These are phyloP conservation scores for Lactuca saligna DNA, from an alignment of 129 eudicot species.

Conservation along the genomic window DNA sequence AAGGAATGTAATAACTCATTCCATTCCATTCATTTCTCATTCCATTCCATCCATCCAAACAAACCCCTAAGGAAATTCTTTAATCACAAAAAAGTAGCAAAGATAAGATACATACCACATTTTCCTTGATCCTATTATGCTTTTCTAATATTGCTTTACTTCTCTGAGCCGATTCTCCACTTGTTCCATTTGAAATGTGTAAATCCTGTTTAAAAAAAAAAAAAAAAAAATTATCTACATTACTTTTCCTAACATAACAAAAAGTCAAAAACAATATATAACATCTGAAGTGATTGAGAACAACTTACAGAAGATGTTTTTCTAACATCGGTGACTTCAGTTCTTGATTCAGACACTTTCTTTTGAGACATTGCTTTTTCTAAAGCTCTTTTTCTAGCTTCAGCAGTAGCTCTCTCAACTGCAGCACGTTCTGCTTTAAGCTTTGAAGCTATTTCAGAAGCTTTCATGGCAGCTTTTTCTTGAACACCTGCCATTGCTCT, in stretches of 20 bases:
- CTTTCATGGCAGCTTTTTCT: slow-evolving; percentile 44
- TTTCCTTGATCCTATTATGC: slow-evolving; percentile 86
- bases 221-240: slow-evolving; percentile 16
- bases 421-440: slow-evolving; percentile 89
- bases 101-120: slow-evolving; percentile 56
- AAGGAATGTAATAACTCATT: neutral
- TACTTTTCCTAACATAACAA: neutral
- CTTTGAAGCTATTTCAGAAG: slow-evolving; percentile 61
- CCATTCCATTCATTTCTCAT: too few species aligned
- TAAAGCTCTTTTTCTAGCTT: slow-evolving; percentile 92
- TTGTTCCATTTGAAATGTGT: slow-evolving; percentile 38
- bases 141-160: slow-evolving; percentile 82
- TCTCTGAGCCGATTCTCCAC: slow-evolving; percentile 62
- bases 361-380: slow-evolving; percentile 76
- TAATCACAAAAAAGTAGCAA: neutral
- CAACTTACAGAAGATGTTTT: slow-evolving; percentile 53
- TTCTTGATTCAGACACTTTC: slow-evolving; percentile 36
- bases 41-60: too few species aligned
- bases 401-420: slow-evolving; percentile 89
- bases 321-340: slow-evolving; percentile 35
- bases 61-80: neutral
- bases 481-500: slow-evolving; percentile 70
- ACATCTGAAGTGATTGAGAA: slow-evolving; percentile 5
- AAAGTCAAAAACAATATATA: too few species aligned
- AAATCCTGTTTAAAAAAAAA: slow-evolving; percentile 65